phyloP scores from a whole-genome alignment of 768 basidiomycete species.

The Baorangia bicolor region DNA sequence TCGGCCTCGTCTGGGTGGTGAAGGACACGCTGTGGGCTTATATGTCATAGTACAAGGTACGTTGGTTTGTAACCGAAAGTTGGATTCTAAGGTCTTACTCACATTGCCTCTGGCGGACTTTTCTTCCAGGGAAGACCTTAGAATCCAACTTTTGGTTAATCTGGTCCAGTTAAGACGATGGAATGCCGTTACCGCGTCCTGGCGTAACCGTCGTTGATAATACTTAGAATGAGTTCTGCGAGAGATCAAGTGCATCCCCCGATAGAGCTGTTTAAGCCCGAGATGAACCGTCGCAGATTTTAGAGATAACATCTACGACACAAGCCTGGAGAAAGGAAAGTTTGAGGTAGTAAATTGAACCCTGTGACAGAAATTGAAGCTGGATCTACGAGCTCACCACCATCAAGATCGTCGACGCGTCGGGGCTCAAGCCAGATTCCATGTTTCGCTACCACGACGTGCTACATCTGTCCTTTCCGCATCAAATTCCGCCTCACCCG shows the following conservation, averaged over 20 bases:
- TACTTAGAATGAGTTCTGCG: background rate
- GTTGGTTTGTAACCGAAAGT: too few relatives aligned
- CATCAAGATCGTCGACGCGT: background rate
- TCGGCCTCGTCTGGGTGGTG: background rate
- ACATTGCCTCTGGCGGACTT: background rate
- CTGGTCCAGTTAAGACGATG: background rate
- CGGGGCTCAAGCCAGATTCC: background rate
- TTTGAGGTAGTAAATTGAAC: background rate
- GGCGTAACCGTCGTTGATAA: background rate
- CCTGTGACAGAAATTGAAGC: background rate
- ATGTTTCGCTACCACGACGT: background rate
- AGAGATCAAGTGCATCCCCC: background rate
- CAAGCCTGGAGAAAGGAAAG: background rate
- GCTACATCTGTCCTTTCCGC: slow-evolving; percentile 71
- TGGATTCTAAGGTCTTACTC: too few relatives aligned
- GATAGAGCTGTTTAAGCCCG: too few relatives aligned
- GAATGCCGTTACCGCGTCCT: background rate
- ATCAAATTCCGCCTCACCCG: slow-evolving; percentile 84
- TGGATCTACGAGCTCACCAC: background rate
- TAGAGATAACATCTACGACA: background rate
- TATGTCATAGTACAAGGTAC: background rate
- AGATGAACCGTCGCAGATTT: background rate
- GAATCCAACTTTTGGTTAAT: background rate
- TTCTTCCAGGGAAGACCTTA: background rate
- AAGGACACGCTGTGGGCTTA: background rate